These are phyloP conservation scores for Neonectria magnoliae DNA, from an alignment of 2,329 filamentous ascomycete genomes.

Conservation along the genomic window DNA sequence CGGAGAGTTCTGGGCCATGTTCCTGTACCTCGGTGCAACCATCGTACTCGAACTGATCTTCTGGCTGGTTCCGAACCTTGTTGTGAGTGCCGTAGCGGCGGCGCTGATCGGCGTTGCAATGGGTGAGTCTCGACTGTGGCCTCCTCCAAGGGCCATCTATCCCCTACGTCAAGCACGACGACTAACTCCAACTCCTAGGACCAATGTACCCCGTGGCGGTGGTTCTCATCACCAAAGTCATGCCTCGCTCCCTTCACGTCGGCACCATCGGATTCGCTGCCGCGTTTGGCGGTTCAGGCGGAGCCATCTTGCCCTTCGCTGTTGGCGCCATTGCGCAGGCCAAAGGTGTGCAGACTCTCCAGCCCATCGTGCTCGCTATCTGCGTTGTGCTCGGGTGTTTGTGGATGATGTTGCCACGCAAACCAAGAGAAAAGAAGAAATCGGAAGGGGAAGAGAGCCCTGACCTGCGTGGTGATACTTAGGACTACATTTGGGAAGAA, in stretches of 20 bases:
- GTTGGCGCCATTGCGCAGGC: constrained; percentile 72
- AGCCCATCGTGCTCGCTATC: constrained; percentile 64
- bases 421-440: not conserved
- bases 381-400: constrained; percentile 49
- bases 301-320: constrained; percentile 71
- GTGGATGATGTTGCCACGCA: not conserved
- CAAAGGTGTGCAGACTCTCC: constrained; percentile 64
- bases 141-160: not conserved
- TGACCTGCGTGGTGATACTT: not conserved
- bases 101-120: constrained; percentile 72
- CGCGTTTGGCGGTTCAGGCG: constrained; percentile 78
- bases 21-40: constrained; percentile 69
- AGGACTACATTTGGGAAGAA: not conserved
- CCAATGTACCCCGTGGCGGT: constrained; percentile 80
- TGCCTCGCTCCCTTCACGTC: constrained; percentile 80
- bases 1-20: constrained; percentile 73
- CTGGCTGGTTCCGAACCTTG: constrained; percentile 83
- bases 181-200: constrained; percentile 62
- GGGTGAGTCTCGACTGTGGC: not conserved
- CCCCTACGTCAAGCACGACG: not conserved
- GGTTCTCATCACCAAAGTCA: constrained; percentile 73
- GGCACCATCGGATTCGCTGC: constrained; percentile 80
- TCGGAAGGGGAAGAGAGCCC: not conserved
- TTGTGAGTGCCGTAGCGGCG: constrained; percentile 77
- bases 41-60: constrained; percentile 77